Base-by-base conservation (phyloP, 2,329 filamentous ascomycete species). In the Parastagonospora nodorum region DNA sequence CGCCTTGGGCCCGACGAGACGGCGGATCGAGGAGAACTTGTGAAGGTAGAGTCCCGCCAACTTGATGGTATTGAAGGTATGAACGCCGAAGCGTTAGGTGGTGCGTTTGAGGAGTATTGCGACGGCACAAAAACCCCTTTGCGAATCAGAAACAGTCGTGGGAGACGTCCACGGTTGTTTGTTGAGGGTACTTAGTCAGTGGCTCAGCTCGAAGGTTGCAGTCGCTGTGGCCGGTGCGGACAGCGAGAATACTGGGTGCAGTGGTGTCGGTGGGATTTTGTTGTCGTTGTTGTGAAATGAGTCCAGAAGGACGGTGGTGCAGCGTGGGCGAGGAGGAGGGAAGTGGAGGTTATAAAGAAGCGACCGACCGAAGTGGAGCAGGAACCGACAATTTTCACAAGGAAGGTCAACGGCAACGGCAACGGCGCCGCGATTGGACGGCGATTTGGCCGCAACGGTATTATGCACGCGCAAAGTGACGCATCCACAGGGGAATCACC, bases 1-100 rank as follows among this genome's bases (percentile, higher is more conserved):
- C 83, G 87, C 87, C 75, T 87, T 87, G 78, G 92, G 93, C 83
- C 91, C 91, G 77, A 93, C 88, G 81, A 96, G 90, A 85, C 91
- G 92, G 82, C 88, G 88, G 75, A 88, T 82, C 80, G 88, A 88
- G 77, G 86, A 88, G 76, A 89, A 84, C 79, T 84, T 79, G 77
- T 82, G 77, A 78, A 82, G 81, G 78, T 83, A 84, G 85, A 86
- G 81, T 83, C 88, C 89, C 90, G 90, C 91, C 91, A 95, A 95
- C 86, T 95, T 95, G 91, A 85, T 88, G 85, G 84, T 85, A 77
- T 83, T 74, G 66, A 57, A 46, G 36, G 46, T 52, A 58, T 58
- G 64, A 73, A 74, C 74, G 76, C 72, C 66, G 60, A 64, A 60
- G 69, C 74, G 75, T 65, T 73, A 63, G 61, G 47, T 46, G 50